Conservation (phyloP, 495 filamentous ascomycete species). For the Penicillium canariense region DNA sequence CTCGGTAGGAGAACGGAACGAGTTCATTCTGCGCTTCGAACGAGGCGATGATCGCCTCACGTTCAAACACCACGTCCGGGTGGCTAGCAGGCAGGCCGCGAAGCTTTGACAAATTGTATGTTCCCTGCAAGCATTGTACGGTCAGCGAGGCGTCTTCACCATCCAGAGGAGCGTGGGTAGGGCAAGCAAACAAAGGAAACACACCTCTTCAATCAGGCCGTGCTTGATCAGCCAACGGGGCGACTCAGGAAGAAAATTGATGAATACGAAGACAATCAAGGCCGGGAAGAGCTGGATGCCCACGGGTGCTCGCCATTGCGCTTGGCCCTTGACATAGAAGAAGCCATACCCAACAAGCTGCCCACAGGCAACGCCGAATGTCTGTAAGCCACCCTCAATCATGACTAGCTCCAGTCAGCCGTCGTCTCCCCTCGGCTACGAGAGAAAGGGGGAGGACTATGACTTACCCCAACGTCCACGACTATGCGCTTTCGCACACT, state of each 20-base stretch:
- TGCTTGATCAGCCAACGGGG: slow-evolving; percentile 53
- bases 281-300: slow-evolving; percentile 53
- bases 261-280: slow-evolving; percentile 40
- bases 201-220: slow-evolving; percentile 47
- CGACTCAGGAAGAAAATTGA: slow-evolving; percentile 55
- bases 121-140: too few species aligned
- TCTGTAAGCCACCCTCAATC: too few species aligned
- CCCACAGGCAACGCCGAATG: slow-evolving; percentile 1
- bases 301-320: slow-evolving; percentile 46
- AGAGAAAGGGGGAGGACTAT: neutral
- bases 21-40: slow-evolving; percentile 2
- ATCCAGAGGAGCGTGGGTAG: slow-evolving; percentile 12
- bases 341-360: slow-evolving; percentile 10
- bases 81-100: too few species aligned
- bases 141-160: slow-evolving; percentile 5
- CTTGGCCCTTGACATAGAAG: slow-evolving; percentile 9
- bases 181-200: neutral
- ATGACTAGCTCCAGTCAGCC: too few species aligned
- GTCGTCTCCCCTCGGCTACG: too few species aligned
- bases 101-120: too few species aligned
- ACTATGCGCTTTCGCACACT: slow-evolving; percentile 29
- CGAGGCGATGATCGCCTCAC: slow-evolving; percentile 5
- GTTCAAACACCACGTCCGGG: slow-evolving; percentile 2
- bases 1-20: slow-evolving; percentile 1
- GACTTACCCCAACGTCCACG: slow-evolving; percentile 31